Evolutionary conservation across 2,329 filamentous ascomycete genomes (phyloP).

Genomic region (Helotiales sp.): DNA sequence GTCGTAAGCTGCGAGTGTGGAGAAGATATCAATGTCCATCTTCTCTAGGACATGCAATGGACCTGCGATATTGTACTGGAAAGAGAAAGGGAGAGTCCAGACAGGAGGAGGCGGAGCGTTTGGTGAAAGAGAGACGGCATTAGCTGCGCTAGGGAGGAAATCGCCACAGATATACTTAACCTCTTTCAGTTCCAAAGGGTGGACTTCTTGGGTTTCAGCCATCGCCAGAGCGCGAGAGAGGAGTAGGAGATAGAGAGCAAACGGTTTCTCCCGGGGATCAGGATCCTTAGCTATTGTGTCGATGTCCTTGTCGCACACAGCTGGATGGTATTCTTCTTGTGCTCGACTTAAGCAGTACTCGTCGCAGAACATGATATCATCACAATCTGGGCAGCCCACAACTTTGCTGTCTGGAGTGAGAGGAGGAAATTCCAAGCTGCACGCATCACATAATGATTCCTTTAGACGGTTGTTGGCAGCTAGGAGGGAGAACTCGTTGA

Average conservation of each 20-base stretch:
- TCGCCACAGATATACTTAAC: conserved; percentile 74
- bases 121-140: conserved; percentile 59
- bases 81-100: conserved; percentile 78
- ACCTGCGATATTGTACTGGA: conserved; percentile 74
- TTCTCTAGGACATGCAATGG: conserved; percentile 81
- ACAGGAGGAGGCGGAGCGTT: conserved; percentile 61
- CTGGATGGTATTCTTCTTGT: conserved; percentile 64
- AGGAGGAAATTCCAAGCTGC: conserved; percentile 73
- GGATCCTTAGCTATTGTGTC: conserved; percentile 69
- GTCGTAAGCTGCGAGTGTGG: conserved; percentile 62
- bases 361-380: conserved; percentile 70
- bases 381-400: conserved; percentile 63
- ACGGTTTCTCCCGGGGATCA: conserved; percentile 62
- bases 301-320: conserved; percentile 69
- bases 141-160: conserved; percentile 58
- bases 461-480: conserved; percentile 89
- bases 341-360: conserved; percentile 63
- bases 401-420: conserved; percentile 53
- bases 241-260: conserved; percentile 66
- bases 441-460: conserved; percentile 88
- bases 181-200: conserved; percentile 67
- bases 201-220: conserved; percentile 61
- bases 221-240: conserved; percentile 68
- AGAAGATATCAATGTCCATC: conserved; percentile 82
- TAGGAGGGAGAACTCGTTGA: conserved; percentile 83